A percentile compares a stretch with the other conserved stretches of the same genome.
These are phyloP conservation scores for Sherardia arvensis DNA, from an alignment of 257 asterid species.

Conservation along the genomic window DNA sequence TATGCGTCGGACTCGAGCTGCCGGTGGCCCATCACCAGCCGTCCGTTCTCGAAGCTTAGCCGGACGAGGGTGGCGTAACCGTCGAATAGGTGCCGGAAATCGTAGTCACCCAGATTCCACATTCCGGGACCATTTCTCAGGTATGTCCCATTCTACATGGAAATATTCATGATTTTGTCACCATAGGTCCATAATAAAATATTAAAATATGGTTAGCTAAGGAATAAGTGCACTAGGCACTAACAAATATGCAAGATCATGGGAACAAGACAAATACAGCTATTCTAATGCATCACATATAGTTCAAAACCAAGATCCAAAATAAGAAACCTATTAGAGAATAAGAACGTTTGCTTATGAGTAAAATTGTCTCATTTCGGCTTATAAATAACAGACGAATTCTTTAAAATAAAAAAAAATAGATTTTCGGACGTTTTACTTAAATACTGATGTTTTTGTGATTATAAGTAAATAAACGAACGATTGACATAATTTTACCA, in stretches of 20 bases:
- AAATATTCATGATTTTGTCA: background rate
- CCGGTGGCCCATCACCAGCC: conserved; percentile 72
- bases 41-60: conserved; percentile 54
- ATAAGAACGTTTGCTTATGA: too few species aligned
- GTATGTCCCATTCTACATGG: conserved; percentile 84
- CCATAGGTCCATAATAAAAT: background rate
- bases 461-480: too few species aligned
- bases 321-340: too few species aligned
- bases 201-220: background rate
- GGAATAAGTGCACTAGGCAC: background rate
- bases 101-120: conserved; percentile 84
- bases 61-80: conserved; percentile 96
- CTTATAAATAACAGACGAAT: too few species aligned
- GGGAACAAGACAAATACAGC: background rate
- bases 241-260: conserved; percentile 7
- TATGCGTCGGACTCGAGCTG: conserved; percentile 87
- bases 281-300: background rate
- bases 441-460: too few species aligned
- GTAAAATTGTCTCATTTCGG: too few species aligned
- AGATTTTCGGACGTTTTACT: too few species aligned
- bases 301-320: too few species aligned
- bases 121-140: conserved; percentile 91
- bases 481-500: too few species aligned
- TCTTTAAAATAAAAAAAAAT: too few species aligned
- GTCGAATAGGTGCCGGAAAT: conserved; percentile 91